A percentile compares a stretch with the other conserved stretches of the same genome.
Evolutionary conservation across 73 alveolate species (phyloP).

Genomic region (Paramecium tetraurelia): DNA sequence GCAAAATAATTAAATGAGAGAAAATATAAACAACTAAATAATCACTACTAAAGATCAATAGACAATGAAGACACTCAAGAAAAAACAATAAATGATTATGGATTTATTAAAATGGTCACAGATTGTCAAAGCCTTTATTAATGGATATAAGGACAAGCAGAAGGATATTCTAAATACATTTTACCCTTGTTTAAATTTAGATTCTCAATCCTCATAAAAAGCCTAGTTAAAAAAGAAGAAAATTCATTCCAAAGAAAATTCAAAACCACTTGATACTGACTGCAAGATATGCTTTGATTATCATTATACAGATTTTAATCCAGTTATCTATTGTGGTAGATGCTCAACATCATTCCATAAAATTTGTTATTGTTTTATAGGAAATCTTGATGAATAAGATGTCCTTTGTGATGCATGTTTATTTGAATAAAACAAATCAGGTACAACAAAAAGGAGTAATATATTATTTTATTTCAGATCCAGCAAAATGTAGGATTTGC

Average conservation of each 20-base stretch:
- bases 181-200: background rate
- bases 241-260: background rate
- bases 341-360: slow-evolving; percentile 38
- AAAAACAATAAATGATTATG: background rate
- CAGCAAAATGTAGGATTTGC: slow-evolving; percentile 23
- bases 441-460: background rate
- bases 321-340: slow-evolving; percentile 36
- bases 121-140: background rate
- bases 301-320: slow-evolving; percentile 24
- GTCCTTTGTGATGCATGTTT: slow-evolving; percentile 13
- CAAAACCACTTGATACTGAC: slow-evolving; percentile 44
- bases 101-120: slow-evolving; percentile 20
- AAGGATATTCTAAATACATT: background rate
- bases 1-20: background rate
- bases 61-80: background rate
- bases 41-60: background rate
- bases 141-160: slow-evolving; percentile 17
- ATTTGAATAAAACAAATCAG: background rate
- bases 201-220: background rate
- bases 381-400: slow-evolving; percentile 10
- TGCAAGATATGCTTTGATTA: slow-evolving; percentile 48
- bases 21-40: background rate
- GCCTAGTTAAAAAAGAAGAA: background rate
- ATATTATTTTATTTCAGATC: background rate
- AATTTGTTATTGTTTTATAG: slow-evolving; percentile 10